These are phyloP conservation scores for Aspergillus awamori DNA, from an alignment of 2,329 filamentous ascomycete species.

Conservation along the genomic window DNA sequence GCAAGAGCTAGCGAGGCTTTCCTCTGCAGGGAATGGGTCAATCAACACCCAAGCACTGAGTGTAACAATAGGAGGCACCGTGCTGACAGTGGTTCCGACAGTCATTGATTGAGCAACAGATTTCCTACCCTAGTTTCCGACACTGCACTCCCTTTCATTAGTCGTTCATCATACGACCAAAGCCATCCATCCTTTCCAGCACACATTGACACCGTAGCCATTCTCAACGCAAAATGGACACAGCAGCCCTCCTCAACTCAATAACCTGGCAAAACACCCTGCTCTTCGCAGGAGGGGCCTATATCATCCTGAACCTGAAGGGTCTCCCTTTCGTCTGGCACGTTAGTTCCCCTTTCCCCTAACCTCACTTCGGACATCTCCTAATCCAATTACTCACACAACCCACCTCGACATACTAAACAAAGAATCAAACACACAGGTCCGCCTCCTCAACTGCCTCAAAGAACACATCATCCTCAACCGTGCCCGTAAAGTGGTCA, in stretches of 20 bases:
- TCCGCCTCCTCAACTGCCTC: constrained; percentile 9
- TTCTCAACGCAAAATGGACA: not conserved
- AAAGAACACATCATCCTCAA: not conserved
- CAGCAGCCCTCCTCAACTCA: not conserved
- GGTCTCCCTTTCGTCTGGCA: constrained; percentile 16
- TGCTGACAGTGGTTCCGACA: no score
- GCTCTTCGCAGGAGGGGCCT: not conserved
- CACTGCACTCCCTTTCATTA: no score
- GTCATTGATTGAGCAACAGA: no score
- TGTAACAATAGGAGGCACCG: no score
- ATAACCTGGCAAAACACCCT: constrained; percentile 2
- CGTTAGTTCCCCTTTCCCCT: constrained; percentile 1
- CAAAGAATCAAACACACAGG: not conserved
- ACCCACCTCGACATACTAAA: not conserved
- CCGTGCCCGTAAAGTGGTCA: constrained; percentile 2
- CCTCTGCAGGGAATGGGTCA: not conserved
- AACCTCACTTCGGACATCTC: not conserved
- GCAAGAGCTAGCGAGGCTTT: no score
- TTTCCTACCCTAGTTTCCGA: no score
- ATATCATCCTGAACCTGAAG: constrained; percentile 6
- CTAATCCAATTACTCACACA: not conserved
- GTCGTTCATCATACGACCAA: no score
- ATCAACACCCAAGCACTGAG: not conserved
- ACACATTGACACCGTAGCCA: not conserved
- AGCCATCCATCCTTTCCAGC: not conserved